A percentile compares a stretch with the other conserved stretches of the same genome.
Evolutionary conservation across 345 rosid species (phyloP).

Genomic region (Alliaria petiolata): DNA sequence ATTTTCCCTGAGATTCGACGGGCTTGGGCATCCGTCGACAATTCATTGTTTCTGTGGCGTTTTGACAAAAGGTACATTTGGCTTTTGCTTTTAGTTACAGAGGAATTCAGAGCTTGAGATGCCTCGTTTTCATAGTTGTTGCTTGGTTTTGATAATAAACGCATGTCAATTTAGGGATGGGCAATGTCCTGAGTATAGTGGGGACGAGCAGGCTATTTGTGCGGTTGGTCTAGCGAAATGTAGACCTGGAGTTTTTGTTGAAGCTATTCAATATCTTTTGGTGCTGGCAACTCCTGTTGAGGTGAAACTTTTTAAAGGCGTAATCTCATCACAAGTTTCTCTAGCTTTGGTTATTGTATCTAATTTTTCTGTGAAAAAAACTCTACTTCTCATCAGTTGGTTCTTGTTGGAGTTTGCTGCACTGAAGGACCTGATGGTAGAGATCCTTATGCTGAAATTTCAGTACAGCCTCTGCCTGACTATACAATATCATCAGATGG

Average conservation of each 20-base stretch:
- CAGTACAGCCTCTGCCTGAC: slow-evolving; percentile 87
- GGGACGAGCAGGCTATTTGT: slow-evolving; percentile 90
- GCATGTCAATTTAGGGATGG: slow-evolving; percentile 65
- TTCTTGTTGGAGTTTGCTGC: slow-evolving; percentile 95
- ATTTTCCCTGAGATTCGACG: slow-evolving; percentile 88
- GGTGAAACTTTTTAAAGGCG: slow-evolving; percentile 38
- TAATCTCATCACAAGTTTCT: neutral
- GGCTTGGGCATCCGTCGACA: slow-evolving; percentile 98
- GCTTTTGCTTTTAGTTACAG: neutral
- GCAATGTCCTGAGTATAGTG: slow-evolving; percentile 88
- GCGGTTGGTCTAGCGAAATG: slow-evolving; percentile 90
- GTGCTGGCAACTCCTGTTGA: slow-evolving; percentile 90
- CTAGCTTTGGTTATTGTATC: neutral
- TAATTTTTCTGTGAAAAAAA: neutral
- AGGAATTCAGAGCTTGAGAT: slow-evolving; percentile 6
- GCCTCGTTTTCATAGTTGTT: neutral
- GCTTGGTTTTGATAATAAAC: slow-evolving; percentile 11
- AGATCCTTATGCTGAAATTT: slow-evolving; percentile 93
- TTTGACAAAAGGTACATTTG: slow-evolving; percentile 79
- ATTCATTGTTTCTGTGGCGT: slow-evolving; percentile 90
- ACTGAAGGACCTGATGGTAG: slow-evolving; percentile 72
- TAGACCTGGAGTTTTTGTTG: slow-evolving; percentile 82
- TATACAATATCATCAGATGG: slow-evolving; percentile 90
- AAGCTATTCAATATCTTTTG: slow-evolving; percentile 89
- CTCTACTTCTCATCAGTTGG: slow-evolving; percentile 53